These are phyloP conservation scores for Saccharomyces eubayanus DNA, from an alignment of 805 yeast genomes.

Conservation along the genomic window DNA sequence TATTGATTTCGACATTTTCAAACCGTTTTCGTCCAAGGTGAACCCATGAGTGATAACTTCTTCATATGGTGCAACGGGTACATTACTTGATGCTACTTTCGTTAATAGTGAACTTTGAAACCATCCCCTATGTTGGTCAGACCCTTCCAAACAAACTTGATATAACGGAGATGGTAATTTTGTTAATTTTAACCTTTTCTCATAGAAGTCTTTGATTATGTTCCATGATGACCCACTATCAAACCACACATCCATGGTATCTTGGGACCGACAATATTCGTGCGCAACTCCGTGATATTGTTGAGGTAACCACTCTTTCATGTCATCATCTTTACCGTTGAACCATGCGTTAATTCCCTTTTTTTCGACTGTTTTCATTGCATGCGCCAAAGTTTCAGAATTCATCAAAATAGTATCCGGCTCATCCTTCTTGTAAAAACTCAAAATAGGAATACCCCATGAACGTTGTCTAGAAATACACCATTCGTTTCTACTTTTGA, in stretches of 20 bases:
- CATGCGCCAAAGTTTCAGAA: conserved; percentile 45
- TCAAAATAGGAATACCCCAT: conserved; percentile 99
- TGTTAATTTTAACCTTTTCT: conserved; percentile 28
- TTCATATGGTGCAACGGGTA: conserved; percentile 53
- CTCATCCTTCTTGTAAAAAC: conserved; percentile 46
- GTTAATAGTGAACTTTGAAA: conserved; percentile 89
- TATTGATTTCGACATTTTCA: conserved; percentile 88
- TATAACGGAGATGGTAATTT: conserved; percentile 44
- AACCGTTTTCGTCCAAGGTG: conserved; percentile 73
- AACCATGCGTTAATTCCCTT: conserved; percentile 82
- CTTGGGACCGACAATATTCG: conserved; percentile 57
- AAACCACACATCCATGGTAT: conserved; percentile 99
- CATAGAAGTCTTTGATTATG: conserved; percentile 30
- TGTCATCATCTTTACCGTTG: conserved; percentile 38
- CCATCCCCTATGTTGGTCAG: conserved; percentile 99
- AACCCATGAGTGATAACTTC: conserved; percentile 88
- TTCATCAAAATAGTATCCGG: conserved; percentile 61
- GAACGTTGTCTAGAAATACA: conserved; percentile 91
- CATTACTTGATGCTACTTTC: conserved; percentile 43
- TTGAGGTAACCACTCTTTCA: conserved; percentile 61
- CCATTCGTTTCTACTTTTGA: conserved; percentile 83
- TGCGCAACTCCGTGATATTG: conserved; percentile 35
- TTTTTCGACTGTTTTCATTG: conserved; percentile 46
- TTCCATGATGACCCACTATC: conserved; percentile 94
- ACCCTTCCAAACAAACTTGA: conserved; percentile 88